A percentile compares a stretch with the other conserved stretches of the same genome.
phyloP scores from a whole-genome alignment of 1,139 yeast genomes.

The Debaryomycetaceae sp. region DNA sequence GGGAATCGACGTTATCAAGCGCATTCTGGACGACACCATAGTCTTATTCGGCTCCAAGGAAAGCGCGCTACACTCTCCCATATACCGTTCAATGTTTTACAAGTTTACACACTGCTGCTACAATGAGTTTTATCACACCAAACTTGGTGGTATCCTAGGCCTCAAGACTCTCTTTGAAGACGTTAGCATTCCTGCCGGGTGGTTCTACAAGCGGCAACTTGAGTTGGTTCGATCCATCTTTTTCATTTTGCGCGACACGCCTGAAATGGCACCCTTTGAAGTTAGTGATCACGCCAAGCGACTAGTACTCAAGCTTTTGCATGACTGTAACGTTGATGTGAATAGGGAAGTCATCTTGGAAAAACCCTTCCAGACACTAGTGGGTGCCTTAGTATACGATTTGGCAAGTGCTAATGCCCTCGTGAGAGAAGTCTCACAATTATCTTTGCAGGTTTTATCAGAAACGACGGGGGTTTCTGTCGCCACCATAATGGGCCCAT shows the following conservation, averaged over 20 bases:
- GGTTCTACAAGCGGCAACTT: constrained; percentile 70
- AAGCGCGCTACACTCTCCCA: constrained; percentile 59
- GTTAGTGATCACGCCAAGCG: constrained; percentile 64
- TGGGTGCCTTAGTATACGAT: constrained; percentile 84
- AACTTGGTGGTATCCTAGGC: constrained; percentile 86
- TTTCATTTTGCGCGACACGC: constrained; percentile 85
- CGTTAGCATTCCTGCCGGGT: constrained; percentile 53
- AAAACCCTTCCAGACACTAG: constrained; percentile 73
- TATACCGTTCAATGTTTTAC: constrained; percentile 67
- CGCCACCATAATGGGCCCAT: constrained; percentile 69
- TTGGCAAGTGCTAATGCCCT: constrained; percentile 78
- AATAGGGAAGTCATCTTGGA: constrained; percentile 50
- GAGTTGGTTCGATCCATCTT: constrained; percentile 81
- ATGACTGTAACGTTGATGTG: constrained; percentile 51
- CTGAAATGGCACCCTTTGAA: constrained; percentile 75
- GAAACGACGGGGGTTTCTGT: constrained; percentile 61
- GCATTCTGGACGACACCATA: constrained; percentile 51
- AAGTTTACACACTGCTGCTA: constrained; percentile 86
- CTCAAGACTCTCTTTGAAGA: constrained; percentile 62
- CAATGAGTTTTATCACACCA: constrained; percentile 75
- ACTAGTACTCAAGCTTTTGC: constrained; percentile 52
- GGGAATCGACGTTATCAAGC: constrained; percentile 58
- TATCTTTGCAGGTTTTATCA: constrained; percentile 56
- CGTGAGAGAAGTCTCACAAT: constrained; percentile 76
- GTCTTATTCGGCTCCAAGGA: constrained; percentile 58